Evolutionary conservation across 2,329 filamentous ascomycete species (phyloP).

Genomic region (Elsinoe necatrix): DNA sequence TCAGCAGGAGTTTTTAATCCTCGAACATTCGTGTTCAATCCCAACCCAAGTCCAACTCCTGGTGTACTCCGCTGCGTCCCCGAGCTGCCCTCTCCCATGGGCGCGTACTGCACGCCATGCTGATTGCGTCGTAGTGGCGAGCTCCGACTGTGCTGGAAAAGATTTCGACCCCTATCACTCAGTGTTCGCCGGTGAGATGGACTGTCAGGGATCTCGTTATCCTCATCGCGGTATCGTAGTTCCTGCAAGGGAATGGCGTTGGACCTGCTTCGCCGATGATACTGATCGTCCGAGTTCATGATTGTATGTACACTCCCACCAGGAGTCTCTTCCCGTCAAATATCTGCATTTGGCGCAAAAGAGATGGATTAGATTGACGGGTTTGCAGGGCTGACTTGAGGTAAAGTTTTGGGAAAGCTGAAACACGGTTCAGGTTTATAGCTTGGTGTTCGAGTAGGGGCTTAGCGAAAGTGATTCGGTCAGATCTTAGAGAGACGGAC

Average conservation of each 20-base stretch:
- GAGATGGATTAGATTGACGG: background rate
- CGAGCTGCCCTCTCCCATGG: slow-evolving; percentile 46
- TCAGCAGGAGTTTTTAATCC: background rate
- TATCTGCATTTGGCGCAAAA: background rate
- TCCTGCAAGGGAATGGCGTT: slow-evolving; percentile 64
- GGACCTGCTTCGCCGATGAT: slow-evolving; percentile 40
- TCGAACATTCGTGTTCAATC: slow-evolving; percentile 3
- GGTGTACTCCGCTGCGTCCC: slow-evolving; percentile 31
- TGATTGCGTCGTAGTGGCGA: slow-evolving; percentile 26
- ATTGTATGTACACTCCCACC: slow-evolving; percentile 26
- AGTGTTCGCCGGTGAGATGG: slow-evolving; percentile 37
- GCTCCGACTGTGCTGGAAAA: slow-evolving; percentile 37
- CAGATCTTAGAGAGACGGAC: background rate
- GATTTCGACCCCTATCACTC: slow-evolving; percentile 41
- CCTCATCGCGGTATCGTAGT: slow-evolving; percentile 31
- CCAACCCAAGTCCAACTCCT: slow-evolving; percentile 5
- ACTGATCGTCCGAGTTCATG: slow-evolving; percentile 43
- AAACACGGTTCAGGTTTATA: background rate
- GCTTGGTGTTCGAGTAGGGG: too few relatives aligned
- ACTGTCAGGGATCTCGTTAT: slow-evolving; percentile 24
- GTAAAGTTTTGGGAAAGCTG: slow-evolving; percentile 9
- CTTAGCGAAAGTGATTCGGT: background rate
- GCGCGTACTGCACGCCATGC: slow-evolving; percentile 42
- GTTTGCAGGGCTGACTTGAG: background rate
- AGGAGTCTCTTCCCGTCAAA: background rate